Percentiles rank a stretch among this genome's conserved stretches.
Evolutionary conservation across 2,329 filamentous ascomycete species (phyloP).

Genomic region (Clonostachys solani): DNA sequence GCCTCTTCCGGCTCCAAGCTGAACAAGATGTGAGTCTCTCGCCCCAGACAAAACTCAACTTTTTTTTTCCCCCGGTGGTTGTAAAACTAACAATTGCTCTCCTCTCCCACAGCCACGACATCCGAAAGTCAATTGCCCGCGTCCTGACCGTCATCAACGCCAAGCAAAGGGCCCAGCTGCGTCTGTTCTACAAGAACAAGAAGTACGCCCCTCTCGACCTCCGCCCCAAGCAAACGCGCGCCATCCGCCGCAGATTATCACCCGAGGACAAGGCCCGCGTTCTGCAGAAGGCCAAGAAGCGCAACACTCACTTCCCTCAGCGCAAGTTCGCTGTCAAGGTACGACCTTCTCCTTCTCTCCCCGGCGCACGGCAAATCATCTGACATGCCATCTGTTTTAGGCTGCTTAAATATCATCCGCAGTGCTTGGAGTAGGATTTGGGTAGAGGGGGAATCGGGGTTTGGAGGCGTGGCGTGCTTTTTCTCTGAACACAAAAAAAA

Average conservation of each 20-base stretch:
- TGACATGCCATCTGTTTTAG: not conserved
- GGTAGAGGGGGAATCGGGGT: constrained; percentile 23
- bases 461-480: constrained; percentile 31
- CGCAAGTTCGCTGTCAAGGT: constrained; percentile 99
- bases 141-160: constrained; percentile 99
- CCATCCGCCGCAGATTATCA: constrained; percentile 92
- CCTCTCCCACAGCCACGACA: constrained; percentile 71
- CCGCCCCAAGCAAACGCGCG: constrained; percentile 96
- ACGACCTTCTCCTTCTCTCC: constrained; percentile 12
- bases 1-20: constrained; percentile 92
- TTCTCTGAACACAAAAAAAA: constrained; percentile 18
- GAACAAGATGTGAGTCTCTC: constrained; percentile 80
- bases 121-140: constrained; percentile 99
- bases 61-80: not conserved
- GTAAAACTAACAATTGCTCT: constrained; percentile 10
- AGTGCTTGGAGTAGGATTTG: constrained; percentile 15
- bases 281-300: constrained; percentile 97
- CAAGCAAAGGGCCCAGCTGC: constrained; percentile 97
- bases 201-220: constrained; percentile 99
- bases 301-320: constrained; percentile 91
- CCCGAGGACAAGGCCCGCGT: constrained; percentile 81
- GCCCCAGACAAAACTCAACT: not conserved
- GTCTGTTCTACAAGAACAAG: constrained; percentile 99
- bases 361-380: too few species aligned
- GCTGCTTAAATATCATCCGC: constrained; percentile 2